A percentile compares a stretch with the other conserved stretches of the same genome.
Conservation (phyloP, 1,139 yeast genomes). For the Diutina neorugosa region DNA sequence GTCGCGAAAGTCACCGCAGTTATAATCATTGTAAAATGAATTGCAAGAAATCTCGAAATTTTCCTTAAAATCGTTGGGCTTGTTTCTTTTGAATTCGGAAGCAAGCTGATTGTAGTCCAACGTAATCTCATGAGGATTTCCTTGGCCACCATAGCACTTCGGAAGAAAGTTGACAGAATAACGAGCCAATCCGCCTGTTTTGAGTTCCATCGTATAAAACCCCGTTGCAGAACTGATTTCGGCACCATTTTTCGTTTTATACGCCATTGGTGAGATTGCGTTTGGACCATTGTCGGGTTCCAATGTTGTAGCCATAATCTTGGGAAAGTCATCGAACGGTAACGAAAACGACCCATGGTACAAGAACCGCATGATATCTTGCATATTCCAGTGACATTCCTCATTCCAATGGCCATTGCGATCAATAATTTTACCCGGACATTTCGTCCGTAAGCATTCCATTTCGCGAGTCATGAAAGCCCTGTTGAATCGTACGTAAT, state of each 20-base stretch:
- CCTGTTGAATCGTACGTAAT: constrained; percentile 69
- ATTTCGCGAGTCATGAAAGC: constrained; percentile 68
- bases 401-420: constrained; percentile 44
- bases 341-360: constrained; percentile 70
- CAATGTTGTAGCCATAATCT: constrained; percentile 16
- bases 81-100: constrained; percentile 16
- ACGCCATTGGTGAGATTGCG: constrained; percentile 26
- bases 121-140: constrained; percentile 40
- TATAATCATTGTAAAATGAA: constrained; percentile 28
- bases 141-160: constrained; percentile 39
- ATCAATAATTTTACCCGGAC: constrained; percentile 29
- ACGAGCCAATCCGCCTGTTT: constrained; percentile 52
- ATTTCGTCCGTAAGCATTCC: constrained; percentile 33
- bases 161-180: constrained; percentile 54
- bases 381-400: constrained; percentile 71
- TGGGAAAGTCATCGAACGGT: constrained; percentile 46
- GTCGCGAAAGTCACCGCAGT: constrained; percentile 18
- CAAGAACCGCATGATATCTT: constrained; percentile 67
- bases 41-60: constrained; percentile 38
- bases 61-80: constrained; percentile 16
- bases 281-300: constrained; percentile 12
- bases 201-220: constrained; percentile 58
- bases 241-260: constrained; percentile 35
- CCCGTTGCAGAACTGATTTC: constrained; percentile 24
- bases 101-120: constrained; percentile 39